phyloP scores from a whole-genome alignment of 1,284 basidiomycete genomes.

The Boletus semigastroideus region DNA sequence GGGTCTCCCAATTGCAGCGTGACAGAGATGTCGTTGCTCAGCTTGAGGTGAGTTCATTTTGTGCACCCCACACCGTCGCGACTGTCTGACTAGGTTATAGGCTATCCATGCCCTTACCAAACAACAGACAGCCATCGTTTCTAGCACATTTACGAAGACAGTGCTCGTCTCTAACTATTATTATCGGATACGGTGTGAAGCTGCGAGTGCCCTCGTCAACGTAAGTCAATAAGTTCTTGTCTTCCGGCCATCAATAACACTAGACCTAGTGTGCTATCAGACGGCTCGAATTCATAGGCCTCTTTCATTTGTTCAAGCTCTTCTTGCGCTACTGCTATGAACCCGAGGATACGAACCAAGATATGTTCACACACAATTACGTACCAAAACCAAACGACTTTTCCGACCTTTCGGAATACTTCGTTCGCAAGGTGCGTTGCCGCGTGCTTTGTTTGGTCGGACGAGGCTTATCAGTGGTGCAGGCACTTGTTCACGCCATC shows the following conservation, averaged over 20 bases:
- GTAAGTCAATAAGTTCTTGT: slow-evolving; percentile 49
- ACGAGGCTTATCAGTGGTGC: slow-evolving; percentile 9
- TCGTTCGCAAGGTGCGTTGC: slow-evolving; percentile 79
- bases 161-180: slow-evolving; percentile 96
- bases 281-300: slow-evolving; percentile 80
- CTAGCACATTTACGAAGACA: slow-evolving; percentile 90
- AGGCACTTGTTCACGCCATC: slow-evolving; percentile 81
- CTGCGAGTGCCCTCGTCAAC: slow-evolving; percentile 80
- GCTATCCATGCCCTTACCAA: slow-evolving; percentile 82
- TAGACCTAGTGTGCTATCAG: slow-evolving; percentile 72
- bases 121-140: slow-evolving; percentile 86
- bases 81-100: slow-evolving; percentile 41
- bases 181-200: slow-evolving; percentile 96
- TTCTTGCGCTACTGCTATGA: slow-evolving; percentile 94
- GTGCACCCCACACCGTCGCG: background rate
- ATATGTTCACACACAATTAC: slow-evolving; percentile 81
- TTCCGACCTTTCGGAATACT: slow-evolving; percentile 89
- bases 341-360: slow-evolving; percentile 73
- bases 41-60: slow-evolving; percentile 68
- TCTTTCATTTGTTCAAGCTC: slow-evolving; percentile 96
- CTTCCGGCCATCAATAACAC: slow-evolving; percentile 12
- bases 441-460: slow-evolving; percentile 1
- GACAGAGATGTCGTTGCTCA: slow-evolving; percentile 99
- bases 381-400: slow-evolving; percentile 95
- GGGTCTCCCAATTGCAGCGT: slow-evolving; percentile 95